phyloP scores from a whole-genome alignment of 2,329 filamentous ascomycete genomes.

The Domatiomyces globalis region DNA sequence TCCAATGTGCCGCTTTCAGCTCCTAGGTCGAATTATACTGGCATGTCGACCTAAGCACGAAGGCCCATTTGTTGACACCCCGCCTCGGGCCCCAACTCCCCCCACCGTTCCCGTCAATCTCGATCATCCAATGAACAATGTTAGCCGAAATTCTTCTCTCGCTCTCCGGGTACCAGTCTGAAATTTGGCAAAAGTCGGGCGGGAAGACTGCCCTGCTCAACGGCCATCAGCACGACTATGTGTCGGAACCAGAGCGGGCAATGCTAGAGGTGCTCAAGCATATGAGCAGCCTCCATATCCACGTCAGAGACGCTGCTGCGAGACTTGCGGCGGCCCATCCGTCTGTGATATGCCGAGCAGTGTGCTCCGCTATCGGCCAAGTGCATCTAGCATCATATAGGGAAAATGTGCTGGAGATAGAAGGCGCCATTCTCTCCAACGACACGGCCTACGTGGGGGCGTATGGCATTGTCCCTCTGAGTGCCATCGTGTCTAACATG shows the following conservation, averaged over 20 bases:
- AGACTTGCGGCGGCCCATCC: slow-evolving; percentile 56
- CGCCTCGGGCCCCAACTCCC: slow-evolving; percentile 6
- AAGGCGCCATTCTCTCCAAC: slow-evolving; percentile 58
- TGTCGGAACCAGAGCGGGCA: slow-evolving; percentile 67
- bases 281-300: slow-evolving; percentile 64
- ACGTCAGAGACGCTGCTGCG: slow-evolving; percentile 52
- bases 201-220: slow-evolving; percentile 27
- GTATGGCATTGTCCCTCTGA: slow-evolving; percentile 85
- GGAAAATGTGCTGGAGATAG: slow-evolving; percentile 68
- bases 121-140: slow-evolving; percentile 42
- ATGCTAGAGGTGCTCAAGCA: slow-evolving; percentile 64
- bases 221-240: slow-evolving; percentile 20
- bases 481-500: slow-evolving; percentile 70
- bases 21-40: slow-evolving; percentile 30
- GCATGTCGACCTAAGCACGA: slow-evolving; percentile 26
- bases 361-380: slow-evolving; percentile 62
- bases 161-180: slow-evolving; percentile 83
- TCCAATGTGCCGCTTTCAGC: slow-evolving; percentile 35
- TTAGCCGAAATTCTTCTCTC: slow-evolving; percentile 97
- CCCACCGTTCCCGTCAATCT: not conserved
- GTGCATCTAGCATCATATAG: slow-evolving; percentile 70
- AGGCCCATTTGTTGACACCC: slow-evolving; percentile 3
- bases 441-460: slow-evolving; percentile 74
- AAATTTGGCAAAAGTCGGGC: slow-evolving; percentile 47
- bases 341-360: slow-evolving; percentile 75